A percentile compares a stretch with the other conserved stretches of the same genome.
phyloP scores from a whole-genome alignment of 1,139 yeast species.

The Candida neerlandica region DNA sequence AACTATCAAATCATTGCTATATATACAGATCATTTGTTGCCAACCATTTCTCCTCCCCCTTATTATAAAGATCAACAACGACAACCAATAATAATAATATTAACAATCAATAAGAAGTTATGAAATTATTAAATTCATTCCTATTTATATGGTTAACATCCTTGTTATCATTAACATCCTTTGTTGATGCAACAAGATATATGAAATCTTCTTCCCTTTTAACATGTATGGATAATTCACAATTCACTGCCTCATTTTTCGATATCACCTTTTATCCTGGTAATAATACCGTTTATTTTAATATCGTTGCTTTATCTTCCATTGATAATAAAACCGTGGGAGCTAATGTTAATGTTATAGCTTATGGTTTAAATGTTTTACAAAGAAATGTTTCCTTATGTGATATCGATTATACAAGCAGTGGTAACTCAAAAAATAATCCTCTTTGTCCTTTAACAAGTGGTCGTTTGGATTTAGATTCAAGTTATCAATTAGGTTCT shows the following conservation, averaged over 20 bases:
- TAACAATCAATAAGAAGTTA: no score
- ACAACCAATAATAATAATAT: no score
- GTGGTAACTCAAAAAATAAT: slow-evolving; percentile 21
- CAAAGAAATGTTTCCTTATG: slow-evolving; percentile 65
- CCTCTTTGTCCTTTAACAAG: slow-evolving; percentile 74
- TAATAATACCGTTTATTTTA: slow-evolving; percentile 62
- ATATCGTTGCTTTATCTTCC: slow-evolving; percentile 78
- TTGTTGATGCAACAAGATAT: slow-evolving; percentile 25
- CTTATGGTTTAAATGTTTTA: slow-evolving; percentile 79
- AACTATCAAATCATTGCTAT: no score
- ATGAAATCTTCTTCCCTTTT: slow-evolving; percentile 72
- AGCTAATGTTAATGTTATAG: slow-evolving; percentile 69
- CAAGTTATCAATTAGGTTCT: slow-evolving; percentile 48
- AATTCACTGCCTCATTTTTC: slow-evolving; percentile 84
- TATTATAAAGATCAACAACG: no score
- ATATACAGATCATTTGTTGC: neutral
- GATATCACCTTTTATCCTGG: slow-evolving; percentile 73
- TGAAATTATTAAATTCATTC: slow-evolving; percentile 4
- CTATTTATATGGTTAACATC: slow-evolving; percentile 5
- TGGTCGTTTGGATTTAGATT: slow-evolving; percentile 78
- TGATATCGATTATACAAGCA: slow-evolving; percentile 49
- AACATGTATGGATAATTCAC: slow-evolving; percentile 91
- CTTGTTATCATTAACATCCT: slow-evolving; percentile 12
- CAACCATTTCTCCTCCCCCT: neutral
- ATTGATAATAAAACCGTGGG: slow-evolving; percentile 67